A percentile compares a stretch with the other conserved stretches of the same genome.
Conservation (phyloP, 768 basidiomycete species). For the Pleurotus djamor region DNA sequence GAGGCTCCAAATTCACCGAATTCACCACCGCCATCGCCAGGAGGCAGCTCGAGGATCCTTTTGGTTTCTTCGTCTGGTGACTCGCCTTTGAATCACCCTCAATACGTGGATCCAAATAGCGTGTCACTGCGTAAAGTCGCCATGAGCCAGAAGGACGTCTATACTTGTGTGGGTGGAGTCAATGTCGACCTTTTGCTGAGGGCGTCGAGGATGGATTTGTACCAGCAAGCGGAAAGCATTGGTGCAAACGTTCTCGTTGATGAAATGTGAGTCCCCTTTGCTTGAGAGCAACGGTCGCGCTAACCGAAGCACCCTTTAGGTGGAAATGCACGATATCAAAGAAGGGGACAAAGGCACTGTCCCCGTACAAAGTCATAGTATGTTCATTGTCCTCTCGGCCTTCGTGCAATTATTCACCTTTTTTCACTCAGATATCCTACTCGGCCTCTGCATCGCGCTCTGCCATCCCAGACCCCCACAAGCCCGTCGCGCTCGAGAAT, state of each 20-base stretch:
- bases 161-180: constrained; percentile 61
- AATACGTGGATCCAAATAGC: constrained; percentile 21
- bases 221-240: constrained; percentile 44
- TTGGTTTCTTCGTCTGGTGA: constrained; percentile 32
- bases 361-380: constrained; percentile 60
- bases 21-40: constrained; percentile 1
- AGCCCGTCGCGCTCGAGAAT: constrained; percentile 60
- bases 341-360: constrained; percentile 33
- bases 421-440: constrained; percentile 52
- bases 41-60: constrained; percentile 12
- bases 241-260: constrained; percentile 66
- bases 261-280: constrained; percentile 53
- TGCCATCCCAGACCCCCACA: constrained; percentile 48
- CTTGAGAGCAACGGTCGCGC: neutral
- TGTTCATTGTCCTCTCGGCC: constrained; percentile 15
- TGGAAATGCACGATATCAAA: constrained; percentile 67
- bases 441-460: constrained; percentile 58
- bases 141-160: constrained; percentile 36
- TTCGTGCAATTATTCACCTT: neutral
- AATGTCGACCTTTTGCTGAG: constrained; percentile 57
- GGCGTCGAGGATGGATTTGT: constrained; percentile 46
- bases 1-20: neutral
- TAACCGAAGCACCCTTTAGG: constrained; percentile 26
- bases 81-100: constrained; percentile 36
- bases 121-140: constrained; percentile 6